These are phyloP conservation scores for Metarhizium sp. DNA, from an alignment of 2,329 filamentous ascomycete genomes.

Conservation along the genomic window DNA sequence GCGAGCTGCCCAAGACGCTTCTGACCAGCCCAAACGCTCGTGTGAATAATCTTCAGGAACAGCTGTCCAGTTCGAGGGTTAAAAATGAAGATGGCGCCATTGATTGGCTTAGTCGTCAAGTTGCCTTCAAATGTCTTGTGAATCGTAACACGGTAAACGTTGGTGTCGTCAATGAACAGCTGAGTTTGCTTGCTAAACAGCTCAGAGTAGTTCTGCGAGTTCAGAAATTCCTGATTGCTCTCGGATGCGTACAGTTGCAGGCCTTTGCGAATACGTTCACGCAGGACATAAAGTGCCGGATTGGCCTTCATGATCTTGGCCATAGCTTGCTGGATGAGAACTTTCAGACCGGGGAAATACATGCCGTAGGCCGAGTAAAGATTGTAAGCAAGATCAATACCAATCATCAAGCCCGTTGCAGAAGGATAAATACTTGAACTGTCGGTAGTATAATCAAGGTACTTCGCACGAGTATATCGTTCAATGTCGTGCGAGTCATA, in stretches of 20 bases:
- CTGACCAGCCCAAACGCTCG: constrained; percentile 97
- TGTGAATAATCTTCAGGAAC: constrained; percentile 99
- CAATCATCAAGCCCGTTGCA: constrained; percentile 93
- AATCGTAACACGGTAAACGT: constrained; percentile 98
- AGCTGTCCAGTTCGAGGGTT: constrained; percentile 96
- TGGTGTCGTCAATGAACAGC: constrained; percentile 97
- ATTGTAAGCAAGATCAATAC: constrained; percentile 96
- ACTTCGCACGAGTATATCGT: constrained; percentile 93
- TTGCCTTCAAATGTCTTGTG: constrained; percentile 99
- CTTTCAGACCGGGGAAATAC: constrained; percentile 97
- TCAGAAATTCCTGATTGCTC: constrained; percentile 97
- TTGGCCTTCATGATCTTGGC: constrained; percentile 99
- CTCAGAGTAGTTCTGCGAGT: constrained; percentile 98
- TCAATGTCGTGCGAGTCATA: constrained; percentile 99
- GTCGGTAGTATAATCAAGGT: constrained; percentile 96
- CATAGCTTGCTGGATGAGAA: constrained; percentile 95
- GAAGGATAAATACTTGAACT: constrained; percentile 98
- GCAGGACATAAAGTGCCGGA: constrained; percentile 87
- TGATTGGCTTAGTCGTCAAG: constrained; percentile 97
- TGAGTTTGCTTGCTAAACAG: constrained; percentile 99
- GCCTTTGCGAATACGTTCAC: constrained; percentile 97
- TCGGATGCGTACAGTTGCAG: constrained; percentile 96
- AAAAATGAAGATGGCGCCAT: constrained; percentile 99
- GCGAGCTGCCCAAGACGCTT: constrained; percentile 97
- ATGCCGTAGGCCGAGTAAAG: constrained; percentile 96